Percentiles rank a stretch among this genome's conserved stretches.
These are phyloP conservation scores for Fraxinus nigra DNA, from an alignment of 305 asterid species.

Conservation along the genomic window DNA sequence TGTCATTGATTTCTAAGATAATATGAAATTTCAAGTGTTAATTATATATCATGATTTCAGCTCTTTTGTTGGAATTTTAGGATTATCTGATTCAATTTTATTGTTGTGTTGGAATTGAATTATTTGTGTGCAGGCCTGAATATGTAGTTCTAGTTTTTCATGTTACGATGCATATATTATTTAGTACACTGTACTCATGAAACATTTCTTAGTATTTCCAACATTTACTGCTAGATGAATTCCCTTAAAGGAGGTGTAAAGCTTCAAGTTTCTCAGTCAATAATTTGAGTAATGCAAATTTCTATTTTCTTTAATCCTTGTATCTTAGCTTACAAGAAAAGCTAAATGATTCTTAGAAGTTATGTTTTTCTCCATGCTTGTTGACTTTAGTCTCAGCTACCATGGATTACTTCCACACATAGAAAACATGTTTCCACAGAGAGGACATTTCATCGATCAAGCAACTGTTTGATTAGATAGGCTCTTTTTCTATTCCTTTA, in stretches of 20 bases:
- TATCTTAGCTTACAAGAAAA: background rate
- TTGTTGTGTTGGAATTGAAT: background rate
- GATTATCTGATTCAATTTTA: background rate
- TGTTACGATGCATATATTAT: background rate
- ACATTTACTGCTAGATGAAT: background rate
- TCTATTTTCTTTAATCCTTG: background rate
- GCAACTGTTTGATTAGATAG: background rate
- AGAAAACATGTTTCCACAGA: background rate
- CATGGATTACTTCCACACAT: background rate
- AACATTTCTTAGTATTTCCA: background rate
- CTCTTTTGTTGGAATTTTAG: background rate
- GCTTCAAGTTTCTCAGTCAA: background rate
- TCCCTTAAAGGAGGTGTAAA: background rate
- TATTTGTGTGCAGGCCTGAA: background rate
- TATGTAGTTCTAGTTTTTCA: background rate
- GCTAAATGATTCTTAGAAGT: conserved; percentile 1
- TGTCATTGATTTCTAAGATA: background rate
- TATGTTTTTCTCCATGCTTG: background rate
- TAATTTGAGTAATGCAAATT: background rate
- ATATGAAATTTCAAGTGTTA: background rate
- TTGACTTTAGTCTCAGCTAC: background rate
- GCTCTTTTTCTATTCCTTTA: background rate
- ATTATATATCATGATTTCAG: background rate
- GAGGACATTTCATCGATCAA: background rate
- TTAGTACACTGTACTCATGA: background rate